These are phyloP conservation scores for Citrus trifoliata DNA, from an alignment of 345 rosid species.

Conservation along the genomic window DNA sequence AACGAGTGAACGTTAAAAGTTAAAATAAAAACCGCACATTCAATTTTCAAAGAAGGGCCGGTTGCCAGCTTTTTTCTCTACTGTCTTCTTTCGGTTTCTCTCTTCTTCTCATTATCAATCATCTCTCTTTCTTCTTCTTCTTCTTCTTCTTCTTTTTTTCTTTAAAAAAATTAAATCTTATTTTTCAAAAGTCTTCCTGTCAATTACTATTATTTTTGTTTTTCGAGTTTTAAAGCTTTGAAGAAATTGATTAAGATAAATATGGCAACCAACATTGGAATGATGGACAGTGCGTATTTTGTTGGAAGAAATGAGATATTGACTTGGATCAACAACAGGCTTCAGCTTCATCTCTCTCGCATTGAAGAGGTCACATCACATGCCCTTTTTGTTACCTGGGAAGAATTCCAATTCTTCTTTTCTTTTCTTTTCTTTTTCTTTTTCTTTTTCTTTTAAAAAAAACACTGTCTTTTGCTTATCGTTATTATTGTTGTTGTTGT, in stretches of 20 bases:
- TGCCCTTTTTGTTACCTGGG: background rate
- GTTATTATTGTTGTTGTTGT: background rate
- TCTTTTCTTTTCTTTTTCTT: background rate
- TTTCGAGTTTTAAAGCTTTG: background rate
- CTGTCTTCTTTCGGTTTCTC: constrained; percentile 7
- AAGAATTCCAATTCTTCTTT: background rate
- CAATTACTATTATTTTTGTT: too few species aligned
- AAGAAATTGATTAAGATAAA: background rate
- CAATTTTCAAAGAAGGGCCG: constrained; percentile 8
- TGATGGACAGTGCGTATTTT: constrained; percentile 97
- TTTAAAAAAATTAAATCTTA: background rate
- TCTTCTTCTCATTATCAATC: background rate
- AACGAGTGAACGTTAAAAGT: background rate
- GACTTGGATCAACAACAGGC: constrained; percentile 87
- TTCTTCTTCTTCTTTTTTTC: background rate
- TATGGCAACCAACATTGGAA: constrained; percentile 91
- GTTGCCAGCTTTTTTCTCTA: background rate
- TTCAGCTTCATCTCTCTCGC: constrained; percentile 86
- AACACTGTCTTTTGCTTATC: background rate
- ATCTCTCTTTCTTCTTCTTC: too few species aligned
- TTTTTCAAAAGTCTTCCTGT: background rate
- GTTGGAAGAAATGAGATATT: constrained; percentile 95
- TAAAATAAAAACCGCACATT: constrained; percentile 23
- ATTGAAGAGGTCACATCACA: constrained; percentile 66
- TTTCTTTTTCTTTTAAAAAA: background rate